phyloP scores from a whole-genome alignment of 2,329 filamentous ascomycete species.

The Apiospora koreana region DNA sequence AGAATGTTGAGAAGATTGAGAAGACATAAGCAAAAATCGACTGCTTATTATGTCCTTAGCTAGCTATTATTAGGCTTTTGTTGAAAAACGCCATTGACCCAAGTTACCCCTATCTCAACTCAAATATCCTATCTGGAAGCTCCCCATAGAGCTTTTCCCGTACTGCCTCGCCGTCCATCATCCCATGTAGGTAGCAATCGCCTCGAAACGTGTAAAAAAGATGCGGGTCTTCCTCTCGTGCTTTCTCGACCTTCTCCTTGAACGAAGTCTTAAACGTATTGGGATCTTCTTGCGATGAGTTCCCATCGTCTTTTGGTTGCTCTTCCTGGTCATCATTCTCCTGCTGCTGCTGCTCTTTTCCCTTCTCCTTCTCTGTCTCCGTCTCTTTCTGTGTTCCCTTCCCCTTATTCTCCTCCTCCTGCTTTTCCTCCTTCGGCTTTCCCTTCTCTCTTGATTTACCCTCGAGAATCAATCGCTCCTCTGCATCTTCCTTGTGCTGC shows the following conservation, averaged over 20 bases:
- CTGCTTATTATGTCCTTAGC: no score
- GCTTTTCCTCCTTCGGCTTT: no score
- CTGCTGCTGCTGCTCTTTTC: neutral
- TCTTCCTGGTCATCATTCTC: neutral
- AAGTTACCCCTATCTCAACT: neutral
- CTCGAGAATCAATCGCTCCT: neutral
- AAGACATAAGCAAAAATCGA: no score
- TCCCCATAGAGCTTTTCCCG: neutral
- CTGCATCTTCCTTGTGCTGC: neutral
- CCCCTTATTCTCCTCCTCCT: neutral
- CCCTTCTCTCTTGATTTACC: neutral
- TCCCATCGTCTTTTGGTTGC: neutral
- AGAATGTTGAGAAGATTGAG: neutral
- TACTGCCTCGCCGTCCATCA: slow-evolving; percentile 27
- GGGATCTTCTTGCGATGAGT: neutral
- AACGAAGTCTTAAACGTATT: neutral
- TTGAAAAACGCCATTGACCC: neutral
- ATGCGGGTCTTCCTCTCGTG: slow-evolving; percentile 6
- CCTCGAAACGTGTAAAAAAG: slow-evolving; percentile 19
- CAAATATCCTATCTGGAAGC: neutral
- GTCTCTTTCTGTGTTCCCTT: neutral
- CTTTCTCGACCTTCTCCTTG: neutral
- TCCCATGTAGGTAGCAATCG: slow-evolving; percentile 25
- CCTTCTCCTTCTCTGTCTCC: neutral
- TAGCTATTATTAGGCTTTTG: neutral